Evolutionary conservation across 768 basidiomycete genomes (phyloP).

Genomic region (Mycena galopus): DNA sequence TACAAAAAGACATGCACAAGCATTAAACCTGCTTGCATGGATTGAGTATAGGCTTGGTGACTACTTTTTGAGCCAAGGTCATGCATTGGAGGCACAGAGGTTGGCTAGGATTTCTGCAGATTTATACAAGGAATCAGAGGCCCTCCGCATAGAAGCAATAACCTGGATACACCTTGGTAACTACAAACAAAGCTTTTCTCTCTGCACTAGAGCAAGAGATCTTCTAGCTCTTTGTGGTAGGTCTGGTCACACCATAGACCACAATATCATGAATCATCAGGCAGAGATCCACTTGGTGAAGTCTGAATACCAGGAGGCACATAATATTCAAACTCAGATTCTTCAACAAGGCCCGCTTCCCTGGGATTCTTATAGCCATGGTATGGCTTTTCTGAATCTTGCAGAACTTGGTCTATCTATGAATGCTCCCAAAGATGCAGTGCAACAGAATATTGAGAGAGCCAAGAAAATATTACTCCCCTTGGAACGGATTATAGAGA

Average conservation of each 20-base stretch:
- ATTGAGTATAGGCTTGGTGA: not conserved
- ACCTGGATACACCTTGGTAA: not conserved
- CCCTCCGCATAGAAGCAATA: not conserved
- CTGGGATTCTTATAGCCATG: not conserved
- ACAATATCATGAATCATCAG: not conserved
- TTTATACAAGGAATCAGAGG: not conserved
- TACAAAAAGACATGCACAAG: not conserved
- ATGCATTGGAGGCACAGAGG: not conserved
- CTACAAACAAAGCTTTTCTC: not conserved
- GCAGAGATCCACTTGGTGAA: not conserved
- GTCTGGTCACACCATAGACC: not conserved
- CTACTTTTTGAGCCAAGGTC: not conserved
- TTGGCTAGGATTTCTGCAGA: not conserved
- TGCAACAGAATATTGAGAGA: slow-evolving; percentile 2
- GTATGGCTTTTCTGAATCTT: not conserved
- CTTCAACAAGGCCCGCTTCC: not conserved
- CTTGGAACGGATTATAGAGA: not conserved
- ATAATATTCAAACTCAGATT: not conserved
- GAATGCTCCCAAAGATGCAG: not conserved
- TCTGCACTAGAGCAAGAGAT: not conserved
- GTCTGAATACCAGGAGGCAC: not conserved
- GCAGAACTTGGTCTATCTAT: not conserved
- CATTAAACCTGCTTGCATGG: not conserved
- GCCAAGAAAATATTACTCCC: not conserved
- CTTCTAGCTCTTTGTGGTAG: not conserved